Evolutionary conservation across 2,329 filamentous ascomycete species (phyloP).

Genomic region (Penicillium brasilianum): DNA sequence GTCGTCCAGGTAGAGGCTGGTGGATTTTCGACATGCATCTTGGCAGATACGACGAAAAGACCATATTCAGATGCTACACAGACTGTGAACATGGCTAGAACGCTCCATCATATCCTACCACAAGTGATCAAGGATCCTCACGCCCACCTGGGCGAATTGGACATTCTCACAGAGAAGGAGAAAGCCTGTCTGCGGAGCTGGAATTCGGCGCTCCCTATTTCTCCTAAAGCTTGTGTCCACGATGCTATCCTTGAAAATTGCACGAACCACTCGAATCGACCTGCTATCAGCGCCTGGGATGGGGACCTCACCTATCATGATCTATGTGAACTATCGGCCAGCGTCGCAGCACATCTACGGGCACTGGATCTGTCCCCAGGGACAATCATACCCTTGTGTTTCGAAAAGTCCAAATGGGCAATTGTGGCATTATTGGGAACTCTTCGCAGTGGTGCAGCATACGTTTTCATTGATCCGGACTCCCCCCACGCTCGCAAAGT

Average conservation of each 20-base stretch:
- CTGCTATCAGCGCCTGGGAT: not conserved
- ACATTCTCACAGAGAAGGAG: not conserved
- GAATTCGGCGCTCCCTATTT: not conserved
- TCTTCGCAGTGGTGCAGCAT: not conserved
- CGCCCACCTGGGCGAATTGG: not conserved
- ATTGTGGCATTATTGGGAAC: not conserved
- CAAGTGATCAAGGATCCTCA: not conserved
- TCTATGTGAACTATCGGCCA: not conserved
- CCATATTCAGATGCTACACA: not conserved
- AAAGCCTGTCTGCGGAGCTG: not conserved
- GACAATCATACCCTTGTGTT: not conserved
- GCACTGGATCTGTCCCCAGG: not conserved
- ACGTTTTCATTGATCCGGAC: not conserved
- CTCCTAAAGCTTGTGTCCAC: not conserved
- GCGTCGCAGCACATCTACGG: not conserved
- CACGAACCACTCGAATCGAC: not conserved
- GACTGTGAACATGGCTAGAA: not conserved
- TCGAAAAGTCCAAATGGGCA: not conserved
- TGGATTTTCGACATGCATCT: not conserved
- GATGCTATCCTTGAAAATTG: not conserved
- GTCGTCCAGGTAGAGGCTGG: not conserved
- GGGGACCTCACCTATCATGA: not conserved
- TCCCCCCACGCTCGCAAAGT: not conserved
- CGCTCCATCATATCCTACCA: not conserved
- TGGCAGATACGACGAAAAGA: not conserved